Base-by-base conservation (phyloP, 495 filamentous ascomycete genomes). In the Trichoderma asperelloides region DNA sequence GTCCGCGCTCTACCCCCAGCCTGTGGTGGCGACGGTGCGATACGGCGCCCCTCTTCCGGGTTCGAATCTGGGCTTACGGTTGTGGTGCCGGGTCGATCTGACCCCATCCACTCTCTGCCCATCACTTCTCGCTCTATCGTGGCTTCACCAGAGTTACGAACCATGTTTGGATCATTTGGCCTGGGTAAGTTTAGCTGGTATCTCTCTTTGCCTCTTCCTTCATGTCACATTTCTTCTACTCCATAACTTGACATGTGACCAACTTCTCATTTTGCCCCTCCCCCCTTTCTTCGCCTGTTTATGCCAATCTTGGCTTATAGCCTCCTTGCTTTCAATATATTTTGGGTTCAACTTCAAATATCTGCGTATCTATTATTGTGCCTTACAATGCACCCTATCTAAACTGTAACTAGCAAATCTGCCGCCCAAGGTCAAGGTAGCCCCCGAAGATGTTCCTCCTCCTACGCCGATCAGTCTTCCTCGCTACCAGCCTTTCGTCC, bases 401-500 rank as follows among this genome's bases (percentile, higher is more conserved):
- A 64, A 64, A 64, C 62, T 18, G n/a, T 28, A 27, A 64, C 62
- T 41, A 64, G 62, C 33, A 39, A 39, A 64, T 23, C 33, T 64
- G 33, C 33, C 40, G 8, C 33, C 60, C 25, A 63, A 64, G 62
- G 55, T 60, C 55, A 64, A 64, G 62, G 40, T 65, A 30, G 43
- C 40, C 21, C 40, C 43, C n/a, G 43, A 65, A 51, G 64, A 65
- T 21, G 28, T 65, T 16, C 64, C 64, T 25, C 39, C 40, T 43
- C 40, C 64, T 21, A 65, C 64, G 13, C 40, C 40, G 4, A 30
- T 65, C 3, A 30, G 16, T 45, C 40, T 65, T 30, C 64, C 64
- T 30, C 40, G 64, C n/a, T 65, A 65, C 64, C 64, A 65, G 64
- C 64, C 64, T 33, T 47, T 47, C 40, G 64, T 47, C 27, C 40